Conservation (phyloP, 148 eudicot species). For the Chenopodium formosanum region DNA sequence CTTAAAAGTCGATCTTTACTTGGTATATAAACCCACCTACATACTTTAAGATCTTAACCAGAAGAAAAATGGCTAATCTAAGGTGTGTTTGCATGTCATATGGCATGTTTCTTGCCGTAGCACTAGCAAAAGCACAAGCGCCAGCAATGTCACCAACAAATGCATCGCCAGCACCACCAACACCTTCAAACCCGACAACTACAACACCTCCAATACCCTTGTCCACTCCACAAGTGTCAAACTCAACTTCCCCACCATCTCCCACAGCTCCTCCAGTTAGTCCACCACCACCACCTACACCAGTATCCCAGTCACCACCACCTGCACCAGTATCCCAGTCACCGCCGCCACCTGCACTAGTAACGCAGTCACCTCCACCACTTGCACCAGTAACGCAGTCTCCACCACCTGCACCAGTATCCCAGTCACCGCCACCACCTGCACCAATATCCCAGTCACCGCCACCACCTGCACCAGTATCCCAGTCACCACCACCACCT, state of each 20-base stretch:
- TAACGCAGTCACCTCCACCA: constrained; percentile 15
- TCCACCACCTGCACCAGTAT: constrained; percentile 23
- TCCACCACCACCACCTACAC: not conserved
- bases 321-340: constrained; percentile 33
- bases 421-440: constrained; percentile 10
- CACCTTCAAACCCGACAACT: constrained; percentile 41
- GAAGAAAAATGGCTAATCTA: constrained; percentile 34
- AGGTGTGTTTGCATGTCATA: constrained; percentile 33
- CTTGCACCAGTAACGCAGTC: constrained; percentile 24
- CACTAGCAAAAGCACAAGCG: constrained; percentile 51
- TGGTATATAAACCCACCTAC: constrained; percentile 13
- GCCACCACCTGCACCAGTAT: constrained; percentile 14
- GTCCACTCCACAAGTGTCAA: constrained; percentile 19
- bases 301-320: constrained; percentile 23
- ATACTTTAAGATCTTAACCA: not conserved
- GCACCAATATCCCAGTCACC: constrained; percentile 19
- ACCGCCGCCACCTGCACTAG: constrained; percentile 28
- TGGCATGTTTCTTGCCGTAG: constrained; percentile 34
- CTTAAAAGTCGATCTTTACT: constrained; percentile 13
- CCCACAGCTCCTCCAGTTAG: not conserved
- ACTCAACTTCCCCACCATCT: constrained; percentile 26
- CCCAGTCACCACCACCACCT: constrained; percentile 14
- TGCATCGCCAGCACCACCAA: constrained; percentile 36
- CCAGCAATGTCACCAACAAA: constrained; percentile 60
- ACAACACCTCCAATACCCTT: constrained; percentile 25